Percentiles rank a stretch among this genome's conserved stretches.
Evolutionary conservation across 345 rosid species (phyloP).

Genomic region (Eucalyptus virginea): DNA sequence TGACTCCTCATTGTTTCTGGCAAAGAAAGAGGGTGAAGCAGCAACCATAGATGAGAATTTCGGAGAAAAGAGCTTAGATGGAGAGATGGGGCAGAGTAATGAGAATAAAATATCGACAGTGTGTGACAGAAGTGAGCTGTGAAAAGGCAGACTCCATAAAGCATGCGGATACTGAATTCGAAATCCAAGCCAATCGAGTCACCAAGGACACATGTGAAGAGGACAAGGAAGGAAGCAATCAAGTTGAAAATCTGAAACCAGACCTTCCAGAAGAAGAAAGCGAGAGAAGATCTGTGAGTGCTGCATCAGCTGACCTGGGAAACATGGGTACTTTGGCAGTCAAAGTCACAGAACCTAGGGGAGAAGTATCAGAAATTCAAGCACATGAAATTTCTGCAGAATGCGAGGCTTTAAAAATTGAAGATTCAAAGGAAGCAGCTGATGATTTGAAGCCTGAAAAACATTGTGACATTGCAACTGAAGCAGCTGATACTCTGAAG

Average conservation of each 20-base stretch:
- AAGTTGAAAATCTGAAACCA: neutral
- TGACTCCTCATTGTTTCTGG: neutral
- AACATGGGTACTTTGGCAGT: neutral
- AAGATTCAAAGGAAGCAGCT: neutral
- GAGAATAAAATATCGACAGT: neutral
- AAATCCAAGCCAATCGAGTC: neutral
- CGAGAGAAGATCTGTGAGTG: neutral
- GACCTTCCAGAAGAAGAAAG: neutral
- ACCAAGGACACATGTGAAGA: neutral
- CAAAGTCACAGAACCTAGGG: neutral
- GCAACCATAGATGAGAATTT: neutral
- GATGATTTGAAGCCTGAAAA: neutral
- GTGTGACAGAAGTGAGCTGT: neutral
- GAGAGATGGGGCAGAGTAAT: neutral
- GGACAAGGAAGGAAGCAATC: neutral
- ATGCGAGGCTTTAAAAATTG: neutral
- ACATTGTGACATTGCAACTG: neutral
- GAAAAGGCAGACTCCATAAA: neutral
- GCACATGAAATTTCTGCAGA: neutral
- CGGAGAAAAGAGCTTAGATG: neutral
- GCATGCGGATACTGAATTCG: neutral
- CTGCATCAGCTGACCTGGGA: neutral
- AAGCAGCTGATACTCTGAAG: neutral
- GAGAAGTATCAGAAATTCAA: neutral
- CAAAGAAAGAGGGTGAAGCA: constrained; percentile 2